A percentile compares a stretch with the other conserved stretches of the same genome.
These are phyloP conservation scores for Termitomyces sp. DNA, from an alignment of 768 basidiomycete species.

Conservation along the genomic window DNA sequence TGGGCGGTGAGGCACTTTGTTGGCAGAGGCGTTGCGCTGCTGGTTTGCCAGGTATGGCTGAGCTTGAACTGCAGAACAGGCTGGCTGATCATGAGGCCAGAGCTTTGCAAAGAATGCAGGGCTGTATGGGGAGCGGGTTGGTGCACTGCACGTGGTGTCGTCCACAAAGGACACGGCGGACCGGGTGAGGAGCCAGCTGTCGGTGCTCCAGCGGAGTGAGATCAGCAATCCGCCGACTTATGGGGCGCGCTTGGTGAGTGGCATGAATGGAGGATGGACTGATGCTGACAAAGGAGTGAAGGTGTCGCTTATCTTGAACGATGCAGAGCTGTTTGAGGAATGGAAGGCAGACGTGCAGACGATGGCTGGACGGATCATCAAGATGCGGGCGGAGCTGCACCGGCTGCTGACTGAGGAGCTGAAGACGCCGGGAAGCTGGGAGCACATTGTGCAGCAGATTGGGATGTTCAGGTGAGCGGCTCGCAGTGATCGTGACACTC, in stretches of 20 bases:
- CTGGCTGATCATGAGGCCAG: conserved; percentile 28
- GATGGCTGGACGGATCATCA: conserved; percentile 92
- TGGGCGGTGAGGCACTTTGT: conserved; percentile 90
- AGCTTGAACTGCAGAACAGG: not conserved
- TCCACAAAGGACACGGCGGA: conserved; percentile 57
- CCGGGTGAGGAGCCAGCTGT: conserved; percentile 80
- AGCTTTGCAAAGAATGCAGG: conserved; percentile 98
- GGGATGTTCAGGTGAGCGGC: conserved; percentile 87
- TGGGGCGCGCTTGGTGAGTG: conserved; percentile 75
- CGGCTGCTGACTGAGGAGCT: conserved; percentile 68
- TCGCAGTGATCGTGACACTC: too few species aligned
- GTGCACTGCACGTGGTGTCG: conserved; percentile 84
- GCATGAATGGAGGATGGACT: not conserved
- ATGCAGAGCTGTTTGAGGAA: conserved; percentile 66
- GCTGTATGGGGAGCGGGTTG: conserved; percentile 90
- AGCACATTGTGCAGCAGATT: conserved; percentile 94
- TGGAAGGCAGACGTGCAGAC: conserved; percentile 89
- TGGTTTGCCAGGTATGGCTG: conserved; percentile 76
- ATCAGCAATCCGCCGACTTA: conserved; percentile 94
- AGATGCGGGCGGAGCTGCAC: conserved; percentile 81
- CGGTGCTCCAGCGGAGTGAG: conserved; percentile 87
- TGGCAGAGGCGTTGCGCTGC: conserved; percentile 62
- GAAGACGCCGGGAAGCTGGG: conserved; percentile 90
- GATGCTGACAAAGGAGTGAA: conserved; percentile 20
- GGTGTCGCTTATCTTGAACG: conserved; percentile 80